A percentile compares a stretch with the other conserved stretches of the same genome.
phyloP scores from a whole-genome alignment of 2,329 filamentous ascomycete species.

The Fusarium albidum region DNA sequence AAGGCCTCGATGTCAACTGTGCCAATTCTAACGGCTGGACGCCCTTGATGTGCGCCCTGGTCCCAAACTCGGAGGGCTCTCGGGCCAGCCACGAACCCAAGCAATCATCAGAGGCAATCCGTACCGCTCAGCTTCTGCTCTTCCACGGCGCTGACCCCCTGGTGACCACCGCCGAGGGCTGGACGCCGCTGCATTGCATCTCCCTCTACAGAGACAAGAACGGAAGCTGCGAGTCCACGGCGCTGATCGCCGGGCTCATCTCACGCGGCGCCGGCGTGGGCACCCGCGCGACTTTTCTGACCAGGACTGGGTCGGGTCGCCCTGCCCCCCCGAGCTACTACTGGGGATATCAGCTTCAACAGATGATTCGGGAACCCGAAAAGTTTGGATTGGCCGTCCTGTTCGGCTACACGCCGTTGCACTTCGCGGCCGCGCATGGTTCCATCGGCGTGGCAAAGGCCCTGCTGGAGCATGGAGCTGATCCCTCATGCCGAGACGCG shows the following conservation, averaged over 20 bases:
- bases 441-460: background rate
- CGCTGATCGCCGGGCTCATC: no score
- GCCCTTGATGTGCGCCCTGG: slow-evolving; percentile 41
- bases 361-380: background rate
- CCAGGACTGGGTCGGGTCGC: background rate
- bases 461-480: slow-evolving; percentile 8
- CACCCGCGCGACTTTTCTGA: no score
- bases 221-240: background rate
- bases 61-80: slow-evolving; percentile 3
- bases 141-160: slow-evolving; percentile 31
- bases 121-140: slow-evolving; percentile 33
- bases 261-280: no score
- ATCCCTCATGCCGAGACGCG: background rate
- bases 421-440: slow-evolving; percentile 12
- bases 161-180: slow-evolving; percentile 34
- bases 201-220: slow-evolving; percentile 8
- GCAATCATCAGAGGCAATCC: background rate
- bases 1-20: slow-evolving; percentile 33
- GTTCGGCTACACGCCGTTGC: background rate
- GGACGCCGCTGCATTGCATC: slow-evolving; percentile 38
- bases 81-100: slow-evolving; percentile 7
- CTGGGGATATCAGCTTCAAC: background rate
- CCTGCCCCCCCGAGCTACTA: background rate
- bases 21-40: slow-evolving; percentile 41
- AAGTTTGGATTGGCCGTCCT: background rate